These are phyloP conservation scores for Aspergillus wentii DNA, from an alignment of 495 filamentous ascomycete species.

Conservation along the genomic window DNA sequence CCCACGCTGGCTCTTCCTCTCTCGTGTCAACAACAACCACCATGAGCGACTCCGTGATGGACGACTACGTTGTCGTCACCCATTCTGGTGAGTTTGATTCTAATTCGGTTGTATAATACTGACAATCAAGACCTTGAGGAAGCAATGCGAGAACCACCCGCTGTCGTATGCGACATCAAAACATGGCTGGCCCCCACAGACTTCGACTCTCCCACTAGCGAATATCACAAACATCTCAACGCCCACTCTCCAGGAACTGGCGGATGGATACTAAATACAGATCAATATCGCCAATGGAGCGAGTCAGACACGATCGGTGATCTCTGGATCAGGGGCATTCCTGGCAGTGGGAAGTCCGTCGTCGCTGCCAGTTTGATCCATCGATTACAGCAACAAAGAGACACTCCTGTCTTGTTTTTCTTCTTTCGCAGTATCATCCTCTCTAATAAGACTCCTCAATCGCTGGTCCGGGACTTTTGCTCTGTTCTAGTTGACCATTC, in stretches of 20 bases:
- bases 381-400: constrained; percentile 19
- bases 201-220: constrained; percentile 1
- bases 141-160: too few species aligned
- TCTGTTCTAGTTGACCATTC: constrained; percentile 34
- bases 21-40: too few species aligned
- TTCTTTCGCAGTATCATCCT: constrained; percentile 52
- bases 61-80: too few species aligned
- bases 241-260: constrained; percentile 40
- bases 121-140: too few species aligned
- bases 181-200: constrained; percentile 7
- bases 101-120: too few species aligned
- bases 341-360: constrained; percentile 49
- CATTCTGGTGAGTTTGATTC: too few species aligned
- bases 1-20: too few species aligned
- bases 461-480: constrained; percentile 41
- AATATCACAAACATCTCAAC: constrained; percentile 13
- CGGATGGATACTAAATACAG: constrained; percentile 32
- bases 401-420: constrained; percentile 42
- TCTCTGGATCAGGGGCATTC: constrained; percentile 47
- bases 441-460: constrained; percentile 38
- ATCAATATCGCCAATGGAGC: constrained; percentile 38
- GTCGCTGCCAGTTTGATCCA: constrained; percentile 34
- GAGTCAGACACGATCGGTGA: constrained; percentile 22
- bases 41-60: too few species aligned
- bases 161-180: too few species aligned